These are phyloP conservation scores for Aurifilum marmelostoma DNA, from an alignment of 2,329 filamentous ascomycete species.

Conservation along the genomic window DNA sequence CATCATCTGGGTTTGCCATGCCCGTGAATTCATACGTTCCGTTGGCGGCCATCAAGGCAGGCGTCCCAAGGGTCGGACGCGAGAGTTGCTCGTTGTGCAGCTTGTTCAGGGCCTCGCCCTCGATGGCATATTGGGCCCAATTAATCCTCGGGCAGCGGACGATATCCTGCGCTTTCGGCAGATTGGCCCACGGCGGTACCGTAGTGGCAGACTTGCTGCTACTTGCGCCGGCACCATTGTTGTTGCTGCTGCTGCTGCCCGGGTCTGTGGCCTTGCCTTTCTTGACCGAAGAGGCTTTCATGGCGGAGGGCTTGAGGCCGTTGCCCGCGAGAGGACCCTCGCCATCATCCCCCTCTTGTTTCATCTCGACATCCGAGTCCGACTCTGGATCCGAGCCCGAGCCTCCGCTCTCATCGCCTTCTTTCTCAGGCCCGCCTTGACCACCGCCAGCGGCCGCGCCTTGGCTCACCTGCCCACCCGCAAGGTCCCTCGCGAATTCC, in stretches of 20 bases:
- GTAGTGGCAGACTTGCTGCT: slow-evolving; percentile 30
- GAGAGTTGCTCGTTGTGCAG: slow-evolving; percentile 79
- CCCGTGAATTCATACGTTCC: slow-evolving; percentile 57
- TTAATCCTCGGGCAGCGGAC: slow-evolving; percentile 88
- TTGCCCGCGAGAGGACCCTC: slow-evolving; percentile 8
- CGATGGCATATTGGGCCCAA: slow-evolving; percentile 92
- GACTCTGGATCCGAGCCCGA: slow-evolving; percentile 32
- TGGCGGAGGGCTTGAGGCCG: slow-evolving; percentile 22
- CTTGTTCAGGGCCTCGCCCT: slow-evolving; percentile 81
- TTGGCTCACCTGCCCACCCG: slow-evolving; percentile 60
- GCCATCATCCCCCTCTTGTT: slow-evolving; percentile 21
- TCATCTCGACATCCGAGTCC: slow-evolving; percentile 36
- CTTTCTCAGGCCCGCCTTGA: slow-evolving; percentile 29
- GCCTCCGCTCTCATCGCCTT: slow-evolving; percentile 36
- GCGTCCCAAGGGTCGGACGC: slow-evolving; percentile 62
- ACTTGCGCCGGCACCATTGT: slow-evolving; percentile 28
- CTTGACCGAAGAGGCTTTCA: slow-evolving; percentile 20
- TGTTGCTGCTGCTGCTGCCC: slow-evolving; percentile 12
- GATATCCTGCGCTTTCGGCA: slow-evolving; percentile 80
- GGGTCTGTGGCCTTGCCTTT: slow-evolving; percentile 27
- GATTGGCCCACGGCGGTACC: slow-evolving; percentile 56
- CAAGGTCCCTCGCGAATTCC: slow-evolving; percentile 71
- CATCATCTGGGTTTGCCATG: slow-evolving; percentile 41
- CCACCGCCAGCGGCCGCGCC: slow-evolving; percentile 20
- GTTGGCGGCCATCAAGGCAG: slow-evolving; percentile 43